Conservation (phyloP, 495 filamentous ascomycete genomes). For the Poronia punctata region DNA sequence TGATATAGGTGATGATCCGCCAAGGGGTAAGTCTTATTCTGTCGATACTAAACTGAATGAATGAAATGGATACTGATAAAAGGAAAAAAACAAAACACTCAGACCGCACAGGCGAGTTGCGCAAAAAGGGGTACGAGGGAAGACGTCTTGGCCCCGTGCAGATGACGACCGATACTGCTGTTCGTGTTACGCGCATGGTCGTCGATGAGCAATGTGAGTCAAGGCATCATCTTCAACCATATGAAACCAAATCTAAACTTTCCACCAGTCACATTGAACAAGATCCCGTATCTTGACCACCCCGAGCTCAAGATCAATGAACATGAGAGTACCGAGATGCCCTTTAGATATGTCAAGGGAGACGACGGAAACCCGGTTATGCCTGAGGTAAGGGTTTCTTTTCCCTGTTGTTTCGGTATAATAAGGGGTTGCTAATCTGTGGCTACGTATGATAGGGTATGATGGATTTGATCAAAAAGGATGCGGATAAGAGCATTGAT, state of each 20-base stretch:
- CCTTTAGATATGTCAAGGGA: constrained; percentile 86
- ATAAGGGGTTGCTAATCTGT: background rate
- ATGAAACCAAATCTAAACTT: background rate
- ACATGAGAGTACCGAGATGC: constrained; percentile 92
- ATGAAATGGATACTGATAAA: too few relatives aligned
- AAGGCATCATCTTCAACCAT: background rate
- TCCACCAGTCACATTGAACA: constrained; percentile 57
- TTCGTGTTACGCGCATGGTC: constrained; percentile 84
- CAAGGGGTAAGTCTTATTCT: constrained; percentile 61
- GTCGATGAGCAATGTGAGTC: constrained; percentile 69
- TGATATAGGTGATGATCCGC: constrained; percentile 79
- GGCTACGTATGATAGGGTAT: constrained; percentile 58
- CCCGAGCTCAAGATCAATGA: constrained; percentile 85
- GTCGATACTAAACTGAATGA: too few relatives aligned
- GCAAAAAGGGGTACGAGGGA: constrained; percentile 85
- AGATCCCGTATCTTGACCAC: constrained; percentile 76
- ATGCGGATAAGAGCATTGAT: constrained; percentile 84
- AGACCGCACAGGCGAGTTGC: constrained; percentile 91
- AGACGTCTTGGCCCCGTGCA: constrained; percentile 86
- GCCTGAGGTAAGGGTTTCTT: constrained; percentile 61
- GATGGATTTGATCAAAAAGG: constrained; percentile 86
- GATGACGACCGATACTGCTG: constrained; percentile 98
- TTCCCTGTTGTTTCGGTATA: background rate
- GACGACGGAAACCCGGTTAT: constrained; percentile 73
- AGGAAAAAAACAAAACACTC: background rate